Base-by-base conservation (phyloP, 176 grass and related monocot genomes). In the Zizania latifolia region DNA sequence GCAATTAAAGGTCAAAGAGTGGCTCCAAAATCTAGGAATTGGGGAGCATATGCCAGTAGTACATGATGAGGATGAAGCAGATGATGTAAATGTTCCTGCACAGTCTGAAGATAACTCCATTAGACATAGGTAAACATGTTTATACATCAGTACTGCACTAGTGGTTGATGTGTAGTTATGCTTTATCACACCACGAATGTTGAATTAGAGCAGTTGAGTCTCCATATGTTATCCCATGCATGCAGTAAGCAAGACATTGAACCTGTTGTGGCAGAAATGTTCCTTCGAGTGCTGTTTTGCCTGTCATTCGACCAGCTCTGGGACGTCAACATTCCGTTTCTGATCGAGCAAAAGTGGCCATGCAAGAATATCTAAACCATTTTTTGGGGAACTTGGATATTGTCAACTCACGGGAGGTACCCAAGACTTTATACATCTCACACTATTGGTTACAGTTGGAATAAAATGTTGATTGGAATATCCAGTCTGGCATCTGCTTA, bases 321-420 rank as follows among this genome's bases (percentile, higher is more conserved):
- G 94, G 91, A 58, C 90, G 88, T 31, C 94, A 98, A 62, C 91
- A 98, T 45, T 98, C 91, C 9, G 81, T 98, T 85, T 93, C 94
- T 58, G 94, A 94, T 80, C 81, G 88, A 83, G 90, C 84, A 75
- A 92, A 92, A 85, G 78, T 92, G 45, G 94, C 94, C 73, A 94
- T 98, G 94, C 91, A 92, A 85, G 94, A 88, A 75, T 98, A 98
- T 89, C 81, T 98, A 59, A 94, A 94, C 76, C 91, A 94, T 86
- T 98, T 98, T 69, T 86, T 94, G 38, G 95, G 89, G 36, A 94
- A 98, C 85, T 86, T 98, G 82, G 89, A 94, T 87, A 98, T 98
- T 61, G 91, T 98, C 15, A 98, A 98, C 50, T 98, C 95, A 83
- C 75, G 54, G 54, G 95, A 98, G 91, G 95, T 98, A 98, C 32